phyloP scores from a whole-genome alignment of 1,284 basidiomycete species.

The Fomitopsis pinicola region DNA sequence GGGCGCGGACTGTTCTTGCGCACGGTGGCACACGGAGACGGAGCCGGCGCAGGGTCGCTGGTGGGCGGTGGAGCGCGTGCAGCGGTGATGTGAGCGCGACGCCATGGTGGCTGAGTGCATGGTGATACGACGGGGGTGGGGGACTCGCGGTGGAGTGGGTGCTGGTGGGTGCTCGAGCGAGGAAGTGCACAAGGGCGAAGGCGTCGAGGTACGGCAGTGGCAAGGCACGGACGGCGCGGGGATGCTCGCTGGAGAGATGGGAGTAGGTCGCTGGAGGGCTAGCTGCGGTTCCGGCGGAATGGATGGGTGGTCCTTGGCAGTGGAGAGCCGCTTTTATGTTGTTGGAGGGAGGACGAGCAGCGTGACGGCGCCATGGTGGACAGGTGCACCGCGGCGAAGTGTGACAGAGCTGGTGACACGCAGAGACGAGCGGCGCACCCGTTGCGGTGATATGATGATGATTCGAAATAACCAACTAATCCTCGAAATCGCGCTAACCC shows the following conservation, averaged over 20 bases:
- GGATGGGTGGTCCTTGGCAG: not conserved
- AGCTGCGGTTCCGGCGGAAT: not conserved
- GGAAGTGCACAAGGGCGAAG: no score
- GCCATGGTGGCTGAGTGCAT: conserved; percentile 19
- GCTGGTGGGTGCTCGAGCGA: not conserved
- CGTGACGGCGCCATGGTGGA: conserved; percentile 1
- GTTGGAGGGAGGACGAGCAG: not conserved
- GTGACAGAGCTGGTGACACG: conserved; percentile 1
- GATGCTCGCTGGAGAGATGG: not conserved
- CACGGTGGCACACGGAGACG: conserved; percentile 14
- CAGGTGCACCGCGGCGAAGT: not conserved
- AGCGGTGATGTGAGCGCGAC: conserved; percentile 13
- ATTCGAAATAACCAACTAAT: conserved; percentile 1
- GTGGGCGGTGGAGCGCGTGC: conserved; percentile 11
- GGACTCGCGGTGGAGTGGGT: conserved; percentile 5
- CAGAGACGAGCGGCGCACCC: not conserved
- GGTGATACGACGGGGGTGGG: conserved; percentile 7
- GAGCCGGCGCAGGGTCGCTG: conserved; percentile 11
- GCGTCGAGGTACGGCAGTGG: not conserved
- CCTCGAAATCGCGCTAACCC: not conserved
- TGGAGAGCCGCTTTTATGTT: not conserved
- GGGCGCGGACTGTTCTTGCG: conserved; percentile 14
- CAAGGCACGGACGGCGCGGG: not conserved
- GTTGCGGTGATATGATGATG: not conserved
- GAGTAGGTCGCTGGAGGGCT: not conserved